phyloP scores from a whole-genome alignment of 768 basidiomycete species.

The Calocera cornea region DNA sequence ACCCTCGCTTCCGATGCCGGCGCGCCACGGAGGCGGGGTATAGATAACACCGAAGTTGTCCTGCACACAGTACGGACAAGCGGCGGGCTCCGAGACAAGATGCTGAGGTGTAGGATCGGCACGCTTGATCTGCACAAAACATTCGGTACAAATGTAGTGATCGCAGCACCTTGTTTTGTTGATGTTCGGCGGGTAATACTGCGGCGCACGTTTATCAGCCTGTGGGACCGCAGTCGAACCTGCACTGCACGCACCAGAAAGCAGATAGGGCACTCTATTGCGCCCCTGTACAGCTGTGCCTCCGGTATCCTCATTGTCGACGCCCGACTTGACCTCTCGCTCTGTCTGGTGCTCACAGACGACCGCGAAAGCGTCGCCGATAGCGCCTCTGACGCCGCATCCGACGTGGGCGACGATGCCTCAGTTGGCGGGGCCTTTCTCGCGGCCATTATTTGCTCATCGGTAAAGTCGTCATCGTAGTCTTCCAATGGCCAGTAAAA shows the following conservation, averaged over 20 bases:
- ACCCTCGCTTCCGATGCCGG: constrained; percentile 64
- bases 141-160: constrained; percentile 97
- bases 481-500: constrained; percentile 96
- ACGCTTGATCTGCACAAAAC: constrained; percentile 98
- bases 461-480: constrained; percentile 77
- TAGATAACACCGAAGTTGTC: constrained; percentile 94
- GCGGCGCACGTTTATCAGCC: constrained; percentile 15
- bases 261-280: constrained; percentile 94
- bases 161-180: constrained; percentile 96
- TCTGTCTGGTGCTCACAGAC: background rate
- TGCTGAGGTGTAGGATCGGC: constrained; percentile 89
- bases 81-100: constrained; percentile 88
- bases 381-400: constrained; percentile 28
- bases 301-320: constrained; percentile 39
- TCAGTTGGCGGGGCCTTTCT: constrained; percentile 46
- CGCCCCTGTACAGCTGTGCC: constrained; percentile 67
- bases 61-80: constrained; percentile 96
- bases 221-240: constrained; percentile 13
- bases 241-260: constrained; percentile 58
- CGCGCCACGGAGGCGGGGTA: constrained; percentile 62
- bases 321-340: constrained; percentile 1
- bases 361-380: constrained; percentile 31
- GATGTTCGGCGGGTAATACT: constrained; percentile 98
- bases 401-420: constrained; percentile 27
- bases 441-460: constrained; percentile 70